Evolutionary conservation across 805 yeast genomes (phyloP).

Genomic region (Candida suzukii): DNA sequence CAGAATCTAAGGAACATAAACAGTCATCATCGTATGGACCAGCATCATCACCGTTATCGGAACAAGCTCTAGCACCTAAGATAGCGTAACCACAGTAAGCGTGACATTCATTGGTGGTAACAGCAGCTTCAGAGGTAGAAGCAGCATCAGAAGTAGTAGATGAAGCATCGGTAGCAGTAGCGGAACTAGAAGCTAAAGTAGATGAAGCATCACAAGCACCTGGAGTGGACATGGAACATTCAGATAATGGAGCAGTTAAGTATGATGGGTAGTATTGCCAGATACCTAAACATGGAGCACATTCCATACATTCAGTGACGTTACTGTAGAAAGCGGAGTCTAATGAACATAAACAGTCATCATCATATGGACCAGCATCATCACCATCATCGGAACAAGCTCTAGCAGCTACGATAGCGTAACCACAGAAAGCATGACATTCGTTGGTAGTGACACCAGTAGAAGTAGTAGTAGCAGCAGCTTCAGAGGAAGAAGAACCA

Average conservation of each 20-base stretch:
- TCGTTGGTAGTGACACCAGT: conserved; percentile 6
- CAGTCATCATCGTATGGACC: conserved; percentile 26
- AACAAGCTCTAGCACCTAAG: conserved; percentile 21
- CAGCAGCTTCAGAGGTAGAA: not conserved
- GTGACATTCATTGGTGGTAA: conserved; percentile 15
- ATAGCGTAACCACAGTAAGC: conserved; percentile 26
- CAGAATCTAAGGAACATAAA: conserved; percentile 23
- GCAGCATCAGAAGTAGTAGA: not conserved
- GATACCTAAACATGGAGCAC: conserved; percentile 3
- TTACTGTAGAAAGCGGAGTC: conserved; percentile 19
- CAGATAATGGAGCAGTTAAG: conserved; percentile 4
- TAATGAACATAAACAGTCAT: conserved; percentile 24
- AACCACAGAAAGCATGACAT: conserved; percentile 28
- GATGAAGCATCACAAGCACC: not conserved
- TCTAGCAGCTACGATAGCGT: conserved; percentile 21
- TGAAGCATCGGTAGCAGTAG: not conserved
- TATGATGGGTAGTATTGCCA: conserved; percentile 4
- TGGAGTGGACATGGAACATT: conserved; percentile 3
- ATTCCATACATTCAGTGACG: conserved; percentile 28
- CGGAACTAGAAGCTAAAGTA: not conserved
- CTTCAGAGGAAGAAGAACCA: not conserved
- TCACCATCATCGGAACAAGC: conserved; percentile 13
- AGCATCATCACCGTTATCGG: conserved; percentile 8
- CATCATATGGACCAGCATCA: conserved; percentile 24
- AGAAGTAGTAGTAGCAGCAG: not conserved